Evolutionary conservation across 2,329 filamentous ascomycete species (phyloP).

Genomic region (Pseudogymnoascus sp.): DNA sequence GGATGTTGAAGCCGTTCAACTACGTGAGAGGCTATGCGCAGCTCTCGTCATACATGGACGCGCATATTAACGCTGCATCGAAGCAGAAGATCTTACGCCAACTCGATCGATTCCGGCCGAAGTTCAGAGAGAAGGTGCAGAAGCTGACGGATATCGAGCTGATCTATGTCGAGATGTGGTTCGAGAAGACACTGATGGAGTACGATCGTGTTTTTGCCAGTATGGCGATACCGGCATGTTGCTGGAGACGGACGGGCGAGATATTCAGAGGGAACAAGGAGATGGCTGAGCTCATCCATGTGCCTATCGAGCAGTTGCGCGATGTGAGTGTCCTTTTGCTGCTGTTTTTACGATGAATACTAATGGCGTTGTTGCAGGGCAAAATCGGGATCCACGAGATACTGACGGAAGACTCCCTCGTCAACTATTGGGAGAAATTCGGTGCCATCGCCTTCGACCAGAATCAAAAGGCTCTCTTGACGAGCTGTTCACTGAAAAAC

Average conservation of each 20-base stretch:
- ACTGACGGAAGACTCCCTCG: conserved; percentile 85
- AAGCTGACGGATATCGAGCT: conserved; percentile 88
- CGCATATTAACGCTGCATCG: conserved; percentile 71
- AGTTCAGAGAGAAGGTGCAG: conserved; percentile 92
- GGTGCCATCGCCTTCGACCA: conserved; percentile 94
- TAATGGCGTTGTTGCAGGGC: conserved; percentile 48
- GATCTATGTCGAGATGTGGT: conserved; percentile 97
- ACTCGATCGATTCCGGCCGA: conserved; percentile 85
- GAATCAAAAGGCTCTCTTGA: conserved; percentile 88
- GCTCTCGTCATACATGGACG: conserved; percentile 84
- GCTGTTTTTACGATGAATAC: conserved; percentile 8
- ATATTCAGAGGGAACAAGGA: conserved; percentile 97
- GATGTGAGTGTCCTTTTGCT: conserved; percentile 56
- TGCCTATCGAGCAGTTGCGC: conserved; percentile 81
- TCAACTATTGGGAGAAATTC: conserved; percentile 99
- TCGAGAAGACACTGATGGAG: conserved; percentile 91
- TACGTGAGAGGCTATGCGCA: conserved; percentile 94
- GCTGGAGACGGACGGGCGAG: conserved; percentile 92
- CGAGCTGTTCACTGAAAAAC: conserved; percentile 83
- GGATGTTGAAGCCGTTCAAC: conserved; percentile 92
- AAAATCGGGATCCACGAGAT: conserved; percentile 94
- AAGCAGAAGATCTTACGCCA: conserved; percentile 89
- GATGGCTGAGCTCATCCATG: conserved; percentile 93
- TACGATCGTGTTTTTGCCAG: conserved; percentile 97
- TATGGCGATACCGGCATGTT: conserved; percentile 97